A percentile compares a stretch with the other conserved stretches of the same genome.
phyloP scores from a whole-genome alignment of 2,329 filamentous ascomycete species.

The Diaporthe eres region DNA sequence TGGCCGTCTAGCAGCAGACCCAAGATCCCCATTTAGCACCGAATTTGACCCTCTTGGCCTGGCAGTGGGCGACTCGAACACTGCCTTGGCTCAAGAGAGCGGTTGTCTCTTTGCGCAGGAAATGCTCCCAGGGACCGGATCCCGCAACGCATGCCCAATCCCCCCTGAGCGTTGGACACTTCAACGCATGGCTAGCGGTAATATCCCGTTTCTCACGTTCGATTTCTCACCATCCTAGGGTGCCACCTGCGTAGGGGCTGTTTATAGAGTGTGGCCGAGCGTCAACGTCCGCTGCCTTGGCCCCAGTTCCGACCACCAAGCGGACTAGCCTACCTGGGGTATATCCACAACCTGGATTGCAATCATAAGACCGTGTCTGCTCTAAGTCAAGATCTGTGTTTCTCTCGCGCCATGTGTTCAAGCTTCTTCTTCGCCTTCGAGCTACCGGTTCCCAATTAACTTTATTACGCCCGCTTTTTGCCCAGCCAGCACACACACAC shows the following conservation, averaged over 20 bases:
- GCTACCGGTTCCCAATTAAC: constrained; percentile 10
- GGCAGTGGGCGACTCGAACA: not conserved
- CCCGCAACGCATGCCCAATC: constrained; percentile 4
- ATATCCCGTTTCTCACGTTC: constrained; percentile 14
- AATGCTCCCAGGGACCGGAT: constrained; percentile 9
- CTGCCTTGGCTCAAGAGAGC: not conserved
- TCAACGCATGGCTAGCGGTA: constrained; percentile 27
- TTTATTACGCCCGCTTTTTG: not conserved
- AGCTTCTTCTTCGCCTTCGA: constrained; percentile 16
- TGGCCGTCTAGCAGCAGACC: constrained; percentile 19
- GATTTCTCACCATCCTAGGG: constrained; percentile 6
- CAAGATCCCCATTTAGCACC: not conserved
- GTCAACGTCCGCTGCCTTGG: constrained; percentile 24
- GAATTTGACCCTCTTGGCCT: constrained; percentile 11
- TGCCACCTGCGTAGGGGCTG: constrained; percentile 18
- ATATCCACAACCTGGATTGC: constrained; percentile 13
- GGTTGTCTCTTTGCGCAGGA: constrained; percentile 2
- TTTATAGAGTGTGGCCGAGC: constrained; percentile 21
- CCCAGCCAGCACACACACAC: not conserved
- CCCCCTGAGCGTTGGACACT: not conserved
- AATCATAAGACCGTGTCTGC: constrained; percentile 17
- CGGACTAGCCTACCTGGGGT: constrained; percentile 27
- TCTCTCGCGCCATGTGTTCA: constrained; percentile 28
- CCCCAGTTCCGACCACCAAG: constrained; percentile 24
- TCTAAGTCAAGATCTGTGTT: constrained; percentile 2